phyloP scores from a whole-genome alignment of 257 asterid genomes.

The Solanum lycopersicoides region DNA sequence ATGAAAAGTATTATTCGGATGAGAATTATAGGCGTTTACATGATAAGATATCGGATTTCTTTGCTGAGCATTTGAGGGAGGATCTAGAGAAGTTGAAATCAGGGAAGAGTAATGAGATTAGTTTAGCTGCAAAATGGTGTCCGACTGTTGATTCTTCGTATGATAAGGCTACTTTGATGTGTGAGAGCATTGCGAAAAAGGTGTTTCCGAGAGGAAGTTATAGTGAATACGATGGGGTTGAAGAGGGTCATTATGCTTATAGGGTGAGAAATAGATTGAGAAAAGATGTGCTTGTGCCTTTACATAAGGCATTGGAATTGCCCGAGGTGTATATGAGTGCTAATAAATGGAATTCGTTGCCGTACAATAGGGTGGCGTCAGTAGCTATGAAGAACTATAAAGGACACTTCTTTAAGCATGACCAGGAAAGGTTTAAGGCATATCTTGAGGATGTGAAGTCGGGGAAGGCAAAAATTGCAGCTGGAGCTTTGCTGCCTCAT shows the following conservation, averaged over 20 bases:
- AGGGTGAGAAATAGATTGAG: slow-evolving; percentile 42
- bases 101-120: slow-evolving; percentile 16
- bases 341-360: slow-evolving; percentile 29
- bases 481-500: slow-evolving; percentile 58
- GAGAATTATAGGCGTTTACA: slow-evolving; percentile 28
- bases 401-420: slow-evolving; percentile 22
- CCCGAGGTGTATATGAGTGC: slow-evolving; percentile 63
- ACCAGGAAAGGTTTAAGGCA: slow-evolving; percentile 25
- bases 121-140: slow-evolving; percentile 55
- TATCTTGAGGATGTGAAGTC: slow-evolving; percentile 41
- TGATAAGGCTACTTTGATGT: slow-evolving; percentile 39
- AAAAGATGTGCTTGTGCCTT: slow-evolving; percentile 48
- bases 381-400: slow-evolving; percentile 49
- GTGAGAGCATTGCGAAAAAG: slow-evolving; percentile 29
- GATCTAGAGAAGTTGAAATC: slow-evolving; percentile 24
- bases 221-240: slow-evolving; percentile 15
- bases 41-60: slow-evolving; percentile 22
- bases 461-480: slow-evolving; percentile 40
- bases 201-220: slow-evolving; percentile 27
- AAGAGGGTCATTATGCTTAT: slow-evolving; percentile 30
- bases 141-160: slow-evolving; percentile 48
- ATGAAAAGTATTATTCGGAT: slow-evolving; percentile 23
- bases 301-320: slow-evolving; percentile 35
- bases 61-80: slow-evolving; percentile 23
- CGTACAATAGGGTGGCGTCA: slow-evolving; percentile 40